A percentile compares a stretch with the other conserved stretches of the same genome.
These are phyloP conservation scores for Tremella yokohamensis DNA, from an alignment of 768 basidiomycete genomes.

Conservation along the genomic window DNA sequence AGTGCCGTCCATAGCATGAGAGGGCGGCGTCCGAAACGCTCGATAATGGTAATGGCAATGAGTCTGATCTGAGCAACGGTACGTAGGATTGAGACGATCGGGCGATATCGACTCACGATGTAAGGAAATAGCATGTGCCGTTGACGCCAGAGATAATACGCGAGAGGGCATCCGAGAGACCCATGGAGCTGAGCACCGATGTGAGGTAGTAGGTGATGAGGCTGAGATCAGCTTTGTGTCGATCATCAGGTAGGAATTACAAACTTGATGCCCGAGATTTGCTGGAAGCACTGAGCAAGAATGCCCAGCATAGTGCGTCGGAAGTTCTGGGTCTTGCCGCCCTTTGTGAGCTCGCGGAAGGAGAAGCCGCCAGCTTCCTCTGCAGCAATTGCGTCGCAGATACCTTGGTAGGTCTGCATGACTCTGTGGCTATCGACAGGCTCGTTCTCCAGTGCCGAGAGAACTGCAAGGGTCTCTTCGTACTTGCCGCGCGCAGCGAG, in stretches of 20 bases:
- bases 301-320: conserved; percentile 60
- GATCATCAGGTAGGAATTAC: background rate
- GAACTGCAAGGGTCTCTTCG: conserved; percentile 61
- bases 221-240: conserved; percentile 6
- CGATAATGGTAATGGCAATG: conserved; percentile 38
- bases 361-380: conserved; percentile 53
- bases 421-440: conserved; percentile 56
- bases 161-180: conserved; percentile 60
- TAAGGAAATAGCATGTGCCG: conserved; percentile 43
- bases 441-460: conserved; percentile 61
- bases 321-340: conserved; percentile 63
- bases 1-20: conserved; percentile 40
- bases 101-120: conserved; percentile 18
- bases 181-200: conserved; percentile 50
- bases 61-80: conserved; percentile 13
- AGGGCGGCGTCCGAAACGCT: conserved; percentile 39
- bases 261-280: conserved; percentile 54
- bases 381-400: conserved; percentile 56
- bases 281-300: conserved; percentile 65
- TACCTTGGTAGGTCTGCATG: conserved; percentile 58
- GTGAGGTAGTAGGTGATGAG: conserved; percentile 57
- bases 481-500: conserved; percentile 59
- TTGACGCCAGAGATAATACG: conserved; percentile 54
- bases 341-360: conserved; percentile 59
- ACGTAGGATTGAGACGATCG: background rate